A percentile compares a stretch with the other conserved stretches of the same genome.
phyloP scores from a whole-genome alignment of 2,329 filamentous ascomycete genomes.

The Paecilomyces fulvus region DNA sequence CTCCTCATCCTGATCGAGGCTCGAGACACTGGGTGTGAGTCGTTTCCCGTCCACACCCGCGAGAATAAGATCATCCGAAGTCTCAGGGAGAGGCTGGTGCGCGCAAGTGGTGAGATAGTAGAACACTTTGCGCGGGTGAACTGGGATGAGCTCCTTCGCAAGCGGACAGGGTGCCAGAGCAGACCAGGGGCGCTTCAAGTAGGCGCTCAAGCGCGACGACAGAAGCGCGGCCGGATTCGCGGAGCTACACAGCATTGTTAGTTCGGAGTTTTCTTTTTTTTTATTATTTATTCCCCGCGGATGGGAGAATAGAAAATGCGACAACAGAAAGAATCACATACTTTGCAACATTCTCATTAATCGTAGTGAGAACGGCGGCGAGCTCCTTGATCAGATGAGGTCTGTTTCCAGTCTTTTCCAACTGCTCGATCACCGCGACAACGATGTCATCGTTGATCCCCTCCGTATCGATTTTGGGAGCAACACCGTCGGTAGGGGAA shows the following conservation, averaged over 20 bases:
- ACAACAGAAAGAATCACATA: constrained; percentile 44
- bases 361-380: constrained; percentile 65
- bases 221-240: constrained; percentile 94
- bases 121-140: constrained; percentile 90
- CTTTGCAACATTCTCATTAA: constrained; percentile 82
- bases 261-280: not conserved
- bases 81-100: constrained; percentile 70
- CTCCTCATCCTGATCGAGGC: constrained; percentile 64
- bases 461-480: constrained; percentile 63
- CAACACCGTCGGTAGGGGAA: constrained; percentile 52
- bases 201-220: constrained; percentile 80
- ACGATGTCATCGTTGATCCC: constrained; percentile 94
- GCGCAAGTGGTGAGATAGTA: constrained; percentile 89
- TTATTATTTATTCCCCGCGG: not conserved
- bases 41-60: constrained; percentile 48
- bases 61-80: constrained; percentile 44
- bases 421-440: constrained; percentile 75
- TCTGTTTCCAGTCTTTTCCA: constrained; percentile 82
- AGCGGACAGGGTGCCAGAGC: constrained; percentile 73
- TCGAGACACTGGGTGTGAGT: constrained; percentile 78
- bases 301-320: not conserved
- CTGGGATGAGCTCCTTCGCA: constrained; percentile 83
- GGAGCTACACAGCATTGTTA: constrained; percentile 53
- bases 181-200: constrained; percentile 80
- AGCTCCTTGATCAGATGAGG: constrained; percentile 94